Base-by-base conservation (phyloP, 1,284 basidiomycete species). In the Sporisorium scitamineum region DNA sequence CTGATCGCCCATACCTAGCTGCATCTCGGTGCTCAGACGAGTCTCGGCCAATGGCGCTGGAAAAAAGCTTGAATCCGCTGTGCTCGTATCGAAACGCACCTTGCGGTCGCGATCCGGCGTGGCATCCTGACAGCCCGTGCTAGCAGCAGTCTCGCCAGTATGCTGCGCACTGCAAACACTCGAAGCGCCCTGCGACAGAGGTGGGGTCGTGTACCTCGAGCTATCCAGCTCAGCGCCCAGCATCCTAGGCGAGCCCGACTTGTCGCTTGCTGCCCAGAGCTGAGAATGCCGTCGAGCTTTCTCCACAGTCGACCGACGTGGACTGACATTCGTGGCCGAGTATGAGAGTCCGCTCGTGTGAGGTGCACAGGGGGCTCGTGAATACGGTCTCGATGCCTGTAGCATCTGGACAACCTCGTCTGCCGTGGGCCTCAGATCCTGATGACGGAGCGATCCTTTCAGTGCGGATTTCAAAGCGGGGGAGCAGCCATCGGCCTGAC, bases 351-450 rank as follows among this genome's bases (percentile, higher is more conserved):
- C 26, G 16, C 34, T 20, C 0, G 8, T 6, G 20, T 16, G 27
- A 1, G 13, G 53, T 10, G 56, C 24, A 10, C 26, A 26, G 1
- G 60, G 34, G 2, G 48, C 41, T 13, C 55, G 52, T 11, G 57
- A 41, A 5, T 37, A 16, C 18, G 61, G 34, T 16, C 47, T 42
- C 22, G 56, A 39, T 3, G 62, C 48, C 24, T 57, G 52, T 0
- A 76, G 56, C 14, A 56, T 50, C 11, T 70, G 45, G 13, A 37
- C 48, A n/a, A 80, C 47, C 16, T 60, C 65, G 11, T 70, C 66
- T 18, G 78, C 78, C n/a, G 62, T 67, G 0, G 78, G 78, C 5
- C 78, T 60, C 7, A 60, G 42, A 32, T 80, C 78, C 34, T 72
- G 68, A 50, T 78, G 76, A 2, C 62, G 61, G 27, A 80, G 55